Percentiles rank a stretch among this genome's conserved stretches.
phyloP scores from a whole-genome alignment of 2,329 filamentous ascomycete genomes.

The Paracorniculantispora psalliotae region DNA sequence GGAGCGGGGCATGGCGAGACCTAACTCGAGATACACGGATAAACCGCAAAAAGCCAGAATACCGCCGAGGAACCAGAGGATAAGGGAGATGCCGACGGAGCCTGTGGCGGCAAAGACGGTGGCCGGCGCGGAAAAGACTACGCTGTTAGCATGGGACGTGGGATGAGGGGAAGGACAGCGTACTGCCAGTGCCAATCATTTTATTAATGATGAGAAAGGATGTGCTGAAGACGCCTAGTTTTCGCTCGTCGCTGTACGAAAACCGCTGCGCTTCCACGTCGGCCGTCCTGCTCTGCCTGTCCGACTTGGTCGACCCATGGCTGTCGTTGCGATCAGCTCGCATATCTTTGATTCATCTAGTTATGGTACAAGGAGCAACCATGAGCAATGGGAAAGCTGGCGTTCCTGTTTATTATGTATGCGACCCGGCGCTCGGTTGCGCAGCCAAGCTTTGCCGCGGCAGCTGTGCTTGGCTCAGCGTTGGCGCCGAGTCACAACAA shows the following conservation, averaged over 20 bases:
- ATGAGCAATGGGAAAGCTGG: too few relatives aligned
- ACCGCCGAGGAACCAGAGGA: constrained; percentile 34
- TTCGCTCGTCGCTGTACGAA: constrained; percentile 36
- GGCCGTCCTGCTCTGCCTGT: too few relatives aligned
- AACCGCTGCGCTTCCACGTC: constrained; percentile 36
- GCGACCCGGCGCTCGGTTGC: neutral
- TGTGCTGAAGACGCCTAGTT: constrained; percentile 48
- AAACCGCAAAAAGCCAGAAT: constrained; percentile 55
- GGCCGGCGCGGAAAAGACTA: constrained; percentile 52
- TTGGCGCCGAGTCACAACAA: neutral
- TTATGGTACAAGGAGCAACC: too few relatives aligned
- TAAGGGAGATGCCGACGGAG: constrained; percentile 36
- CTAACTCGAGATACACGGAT: constrained; percentile 59
- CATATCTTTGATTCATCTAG: too few relatives aligned
- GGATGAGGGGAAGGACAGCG: constrained; percentile 19
- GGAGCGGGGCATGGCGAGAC: constrained; percentile 55
- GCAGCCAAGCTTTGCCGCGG: neutral
- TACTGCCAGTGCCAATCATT: constrained; percentile 55
- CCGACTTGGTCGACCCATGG: neutral
- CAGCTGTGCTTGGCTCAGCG: neutral
- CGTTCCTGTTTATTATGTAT: too few relatives aligned
- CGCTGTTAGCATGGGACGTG: neutral
- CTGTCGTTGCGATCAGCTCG: neutral
- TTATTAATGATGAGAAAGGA: constrained; percentile 54
- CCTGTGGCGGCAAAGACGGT: constrained; percentile 48